Evolutionary conservation across 139 green algal species (phyloP).

Genomic region (Coccomyxa sp.): DNA sequence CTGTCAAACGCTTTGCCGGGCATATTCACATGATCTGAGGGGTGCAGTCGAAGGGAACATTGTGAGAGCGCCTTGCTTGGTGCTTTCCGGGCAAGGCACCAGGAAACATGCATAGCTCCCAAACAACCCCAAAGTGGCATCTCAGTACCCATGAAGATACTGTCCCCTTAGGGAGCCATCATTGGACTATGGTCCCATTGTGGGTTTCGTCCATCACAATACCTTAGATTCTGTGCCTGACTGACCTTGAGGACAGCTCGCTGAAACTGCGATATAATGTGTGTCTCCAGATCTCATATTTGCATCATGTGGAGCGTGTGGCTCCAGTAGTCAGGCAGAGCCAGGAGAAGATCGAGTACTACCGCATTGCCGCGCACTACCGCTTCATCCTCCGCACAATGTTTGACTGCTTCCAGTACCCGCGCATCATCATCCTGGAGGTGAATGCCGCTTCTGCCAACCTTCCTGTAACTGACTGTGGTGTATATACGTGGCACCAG

Average conservation of each 20-base stretch:
- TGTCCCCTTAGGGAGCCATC: no score
- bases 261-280: not conserved
- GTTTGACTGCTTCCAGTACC: conserved; percentile 48
- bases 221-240: not conserved
- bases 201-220: not conserved
- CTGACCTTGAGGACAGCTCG: not conserved
- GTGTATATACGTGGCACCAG: not conserved
- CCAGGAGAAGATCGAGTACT: conserved; percentile 38
- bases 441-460: not conserved
- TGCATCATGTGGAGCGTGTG: conserved; percentile 16
- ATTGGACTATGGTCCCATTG: no score
- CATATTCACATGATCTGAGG: no score
- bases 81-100: no score
- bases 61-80: no score
- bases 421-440: conserved; percentile 47
- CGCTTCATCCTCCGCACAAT: conserved; percentile 41
- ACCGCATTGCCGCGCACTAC: conserved; percentile 54
- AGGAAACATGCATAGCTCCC: no score
- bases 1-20: no score
- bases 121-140: no score
- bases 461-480: not conserved
- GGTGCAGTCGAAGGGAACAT: no score
- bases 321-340: not conserved
- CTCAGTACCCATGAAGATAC: no score
- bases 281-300: conserved; percentile 4